Base-by-base conservation (phyloP, 1,284 basidiomycete genomes). In the Termitomyces sp. region DNA sequence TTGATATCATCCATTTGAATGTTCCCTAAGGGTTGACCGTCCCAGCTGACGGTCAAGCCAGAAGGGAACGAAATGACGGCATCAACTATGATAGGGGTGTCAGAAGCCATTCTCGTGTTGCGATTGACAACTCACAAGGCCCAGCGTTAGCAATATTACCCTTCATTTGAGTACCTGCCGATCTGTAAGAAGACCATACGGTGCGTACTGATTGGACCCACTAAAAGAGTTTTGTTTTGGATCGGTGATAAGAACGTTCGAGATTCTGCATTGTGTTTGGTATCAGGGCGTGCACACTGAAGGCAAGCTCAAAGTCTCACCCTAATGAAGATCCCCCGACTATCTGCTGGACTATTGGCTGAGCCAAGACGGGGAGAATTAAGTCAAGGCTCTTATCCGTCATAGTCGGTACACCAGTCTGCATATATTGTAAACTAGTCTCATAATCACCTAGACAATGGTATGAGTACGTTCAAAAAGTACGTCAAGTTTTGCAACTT, bases 291-390 rank as follows among this genome's bases (percentile, higher is more conserved):
- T 42, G 13, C 5, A 52, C 17, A 28, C 12, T 7, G 12, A 7
- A 31, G 28, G 38, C 46, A 39, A 39, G 17, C 43, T 42, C 47
- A 43, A 39, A 10, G 9, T 61, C 72, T 15, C 62, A 84, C 83
- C 79, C 77, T 50, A 92, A 70, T 17, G 74, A 68, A 8, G 86
- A 75, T 24, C 75, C 80, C 26, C 78, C 75, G 40, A 92, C 85
- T 58, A 92, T 80, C 61, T 81, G 83, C 68, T 92, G 86, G n/a
- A 91, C 89, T 56, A 92, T 90, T 2, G 90, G 89, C 55, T 80
- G 76, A 1, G 90, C 88, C 50, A 92, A 77, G 44, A 88, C 68
- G 7, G 88, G 89, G 7, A 92, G 73, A 47, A 92, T 79, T 48
- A 84, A 66, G 64, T 88, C 74, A 53, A 90, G 71, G 52, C 75